Evolutionary conservation across 441 rosid species (phyloP), one percentile per base, ranked within the genome.

Genomic region (Populus hybrid): DNA sequence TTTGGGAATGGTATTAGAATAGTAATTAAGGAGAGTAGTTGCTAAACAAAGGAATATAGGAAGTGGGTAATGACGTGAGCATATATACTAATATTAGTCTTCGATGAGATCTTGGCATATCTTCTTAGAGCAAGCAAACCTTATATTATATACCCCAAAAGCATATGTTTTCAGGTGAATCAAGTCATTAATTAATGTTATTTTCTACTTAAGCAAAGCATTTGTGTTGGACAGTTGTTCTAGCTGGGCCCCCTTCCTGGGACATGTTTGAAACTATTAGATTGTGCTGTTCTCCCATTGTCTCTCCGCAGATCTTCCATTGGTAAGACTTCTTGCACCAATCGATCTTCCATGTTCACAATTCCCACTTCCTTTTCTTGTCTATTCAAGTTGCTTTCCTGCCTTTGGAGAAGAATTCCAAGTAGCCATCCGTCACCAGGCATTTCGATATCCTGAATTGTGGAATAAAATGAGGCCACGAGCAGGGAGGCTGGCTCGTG

Each of bases 1-100:
- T 84, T 72, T 20, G 67, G 76, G 78, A 66, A 79, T 70, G 87
- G 36, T 80, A 82, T 75, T 87, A 82, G 65, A 81, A 84, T 82
- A 80, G 69, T 74, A 64, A 68, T 28, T 24, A 32, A 14, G 76
- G 73, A 81, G 75, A 79, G 88, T 82, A 83, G 89, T 83, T 86
- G 83, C 88, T 86, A 87, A 84, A 88, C 83, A 72, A 87, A 80
- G 90, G 96, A 92, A 92, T 90, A 85, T 73, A 83, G 86, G 79
- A 85, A 89, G 94, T 89, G 94, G 92, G 76, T 5, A 81, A 83
- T 89, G 93, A 90, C 72, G 92, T 87, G 81, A 89, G 94, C 94
- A 88, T 85, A 86, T 87, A 86, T 86, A 86, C 87, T 86, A 85
- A 83, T 85, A 72, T 82, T 80, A 83, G 91, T 87, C 93, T 87